Base-by-base conservation (phyloP, 1,284 basidiomycete genomes). In the Naganishia cerealis region DNA sequence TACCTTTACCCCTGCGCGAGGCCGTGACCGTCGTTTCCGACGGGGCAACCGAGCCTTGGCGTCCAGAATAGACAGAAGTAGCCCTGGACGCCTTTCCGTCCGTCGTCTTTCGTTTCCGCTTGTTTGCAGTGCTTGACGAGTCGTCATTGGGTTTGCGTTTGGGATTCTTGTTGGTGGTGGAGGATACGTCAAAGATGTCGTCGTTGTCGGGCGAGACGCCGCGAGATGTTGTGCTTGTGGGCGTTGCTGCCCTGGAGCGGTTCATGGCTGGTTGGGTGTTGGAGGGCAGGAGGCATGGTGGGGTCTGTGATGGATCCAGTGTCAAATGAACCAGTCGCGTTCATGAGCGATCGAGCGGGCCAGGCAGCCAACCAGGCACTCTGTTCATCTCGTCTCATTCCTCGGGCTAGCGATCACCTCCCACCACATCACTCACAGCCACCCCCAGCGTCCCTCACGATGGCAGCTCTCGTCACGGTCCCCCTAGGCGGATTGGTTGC, bases 381-480 rank as follows among this genome's bases (percentile, higher is more conserved):
- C 29, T 33, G 29, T 33, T 33, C 29, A 33, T 33, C 40, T 18
- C 40, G 3, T 42, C 40, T 2, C 40, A 13, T 42, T 42, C 40
- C 40, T 18, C 10, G 10, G 10, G 13, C 2, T 42, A 42, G 3
- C 16, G 16, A 9, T n/a, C 13, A 46, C 9, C 18, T 8, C 24
- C 21, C 46, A 21, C 9, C 46, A 50, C 26, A 21, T 36, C 38
- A 26, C 52, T 36, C n/a, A 54, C 33, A 24, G 26, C n/a, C 52
- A 15, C 16, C 15, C 38, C 21, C 24, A 7, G n/a, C 21, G 13
- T n/a, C 18, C 12, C 54, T 53, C 40, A 57, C 26, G 26, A 66
- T 66, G 63, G 63, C 63, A 38, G 54, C 54, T 5, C 18, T 66
- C n/a, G 46, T 66, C 16, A 57, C 63, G 36, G 38, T 57, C 36